Percentiles rank a stretch among this genome's conserved stretches.
Conservation (phyloP, 75 land plant genomes). For the Picea sitchensis region DNA sequence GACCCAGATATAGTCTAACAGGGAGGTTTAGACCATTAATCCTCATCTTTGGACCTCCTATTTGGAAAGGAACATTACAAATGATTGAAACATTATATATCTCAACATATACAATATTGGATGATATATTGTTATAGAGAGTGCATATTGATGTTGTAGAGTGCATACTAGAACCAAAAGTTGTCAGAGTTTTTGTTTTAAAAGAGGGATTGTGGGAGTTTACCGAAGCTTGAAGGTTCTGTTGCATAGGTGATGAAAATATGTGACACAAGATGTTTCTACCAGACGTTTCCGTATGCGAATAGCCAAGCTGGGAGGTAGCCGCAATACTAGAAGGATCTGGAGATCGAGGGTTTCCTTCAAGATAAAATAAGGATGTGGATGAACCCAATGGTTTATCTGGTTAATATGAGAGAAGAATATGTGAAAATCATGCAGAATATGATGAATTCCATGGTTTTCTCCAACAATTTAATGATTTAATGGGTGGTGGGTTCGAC, state of each 20-base stretch:
- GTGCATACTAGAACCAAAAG: no score
- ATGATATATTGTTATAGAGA: no score
- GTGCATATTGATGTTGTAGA: no score
- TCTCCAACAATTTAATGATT: neutral
- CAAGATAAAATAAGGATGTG: neutral
- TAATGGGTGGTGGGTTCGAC: neutral
- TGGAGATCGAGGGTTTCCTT: constrained; percentile 20
- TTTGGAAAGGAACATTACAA: no score
- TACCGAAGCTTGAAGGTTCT: neutral
- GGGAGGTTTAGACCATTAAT: no score
- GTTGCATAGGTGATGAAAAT: neutral
- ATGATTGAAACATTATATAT: no score
- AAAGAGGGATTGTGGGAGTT: neutral
- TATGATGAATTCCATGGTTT: constrained; percentile 14
- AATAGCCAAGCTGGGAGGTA: neutral
- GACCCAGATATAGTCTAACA: no score
- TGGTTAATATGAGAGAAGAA: constrained; percentile 27
- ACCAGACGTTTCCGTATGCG: neutral
- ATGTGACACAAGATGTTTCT: neutral
- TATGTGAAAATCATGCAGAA: constrained; percentile 41
- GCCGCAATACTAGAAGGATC: neutral
- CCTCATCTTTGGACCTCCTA: no score
- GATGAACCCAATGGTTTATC: constrained; percentile 17
- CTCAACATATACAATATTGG: no score
- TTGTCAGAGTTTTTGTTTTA: no score